Evolutionary conservation across 495 filamentous ascomycete species (phyloP), one percentile per base, ranked within the genome.

Genomic region (Pseudevernia furfuracea): DNA sequence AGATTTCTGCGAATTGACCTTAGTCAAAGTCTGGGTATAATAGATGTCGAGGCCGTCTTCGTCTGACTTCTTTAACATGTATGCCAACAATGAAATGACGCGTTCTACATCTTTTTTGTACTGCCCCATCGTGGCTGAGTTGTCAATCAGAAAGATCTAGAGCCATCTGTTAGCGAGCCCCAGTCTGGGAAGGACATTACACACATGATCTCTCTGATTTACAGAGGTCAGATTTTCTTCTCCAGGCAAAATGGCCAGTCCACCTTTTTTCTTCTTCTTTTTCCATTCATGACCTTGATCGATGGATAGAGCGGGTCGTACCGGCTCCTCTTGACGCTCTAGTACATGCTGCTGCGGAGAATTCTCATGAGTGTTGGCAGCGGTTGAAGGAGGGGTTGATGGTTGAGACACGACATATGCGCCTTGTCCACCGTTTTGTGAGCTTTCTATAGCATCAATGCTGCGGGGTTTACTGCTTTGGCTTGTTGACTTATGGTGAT

Each of bases 91-190:
- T 15, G 49, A 44, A 60, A 77, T 71, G 19, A 70, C 58, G 6
- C 67, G 55, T 11, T 53, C 39, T 3, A 80, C 66, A 1, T 71
- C 63, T 2, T 61, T 39, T 28, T 69, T 69, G 57, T 78, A 64
- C 7, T 55, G 28, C n/a, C 28, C 30, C 77, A 80, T 79, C 14
- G 65, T 67, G 3, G 19, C 59, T 1, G 77, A 72, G 61, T 76
- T 70, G 61, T 79, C 78, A 53, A 80, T 74, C 28, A 79, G 65
- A 66, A 78, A 78, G 17, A 78, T 65, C 68, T 78, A 63, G 57
- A 69, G 64, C 30, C 60, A 38, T 12, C 21, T 25, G 37, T 41
- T 49, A 39, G 43, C 7, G 15, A 14, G 25, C 8, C 19, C 19
- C 28, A 14, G 17, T 21, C 2, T 59, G 23, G 34, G 37, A 41